phyloP scores from a whole-genome alignment of 352 stramenopile genomes.

The Pythium chondricola region DNA sequence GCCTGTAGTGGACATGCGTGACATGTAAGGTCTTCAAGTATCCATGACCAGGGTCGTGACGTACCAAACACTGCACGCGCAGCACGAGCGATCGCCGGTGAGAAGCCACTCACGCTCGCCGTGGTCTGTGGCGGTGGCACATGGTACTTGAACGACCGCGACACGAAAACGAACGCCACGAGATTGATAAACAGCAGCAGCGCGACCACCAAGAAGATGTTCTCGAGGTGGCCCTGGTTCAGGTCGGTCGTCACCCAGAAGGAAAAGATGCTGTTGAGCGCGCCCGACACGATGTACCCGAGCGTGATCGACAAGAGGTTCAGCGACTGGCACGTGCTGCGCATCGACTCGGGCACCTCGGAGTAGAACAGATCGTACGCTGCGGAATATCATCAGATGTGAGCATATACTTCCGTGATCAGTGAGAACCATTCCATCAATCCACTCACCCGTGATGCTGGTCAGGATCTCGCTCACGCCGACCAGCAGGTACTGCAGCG shows the following conservation, averaged over 20 bases:
- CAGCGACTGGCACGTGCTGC: conserved; percentile 84
- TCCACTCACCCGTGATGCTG: conserved; percentile 78
- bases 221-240: conserved; percentile 85
- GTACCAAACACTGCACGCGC: conserved; percentile 15
- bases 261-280: conserved; percentile 84
- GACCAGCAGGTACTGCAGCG: conserved; percentile 84
- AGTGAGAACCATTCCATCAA: not conserved
- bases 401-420: not conserved
- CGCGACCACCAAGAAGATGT: conserved; percentile 84
- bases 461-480: conserved; percentile 88
- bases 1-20: not conserved
- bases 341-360: conserved; percentile 87
- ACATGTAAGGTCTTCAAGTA: too few species aligned
- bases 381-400: conserved; percentile 12
- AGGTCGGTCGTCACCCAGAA: conserved; percentile 88
- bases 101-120: conserved; percentile 29
- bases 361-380: conserved; percentile 90
- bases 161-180: conserved; percentile 66
- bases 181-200: conserved; percentile 60
- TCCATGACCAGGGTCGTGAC: too few species aligned
- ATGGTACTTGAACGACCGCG: conserved; percentile 79
- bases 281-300: conserved; percentile 76
- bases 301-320: conserved; percentile 89
- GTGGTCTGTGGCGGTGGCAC: conserved; percentile 11
- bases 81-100: conserved; percentile 17